A percentile compares a stretch with the other conserved stretches of the same genome.
Evolutionary conservation across 345 rosid genomes (phyloP).

Genomic region (Eucalyptus decipiens): DNA sequence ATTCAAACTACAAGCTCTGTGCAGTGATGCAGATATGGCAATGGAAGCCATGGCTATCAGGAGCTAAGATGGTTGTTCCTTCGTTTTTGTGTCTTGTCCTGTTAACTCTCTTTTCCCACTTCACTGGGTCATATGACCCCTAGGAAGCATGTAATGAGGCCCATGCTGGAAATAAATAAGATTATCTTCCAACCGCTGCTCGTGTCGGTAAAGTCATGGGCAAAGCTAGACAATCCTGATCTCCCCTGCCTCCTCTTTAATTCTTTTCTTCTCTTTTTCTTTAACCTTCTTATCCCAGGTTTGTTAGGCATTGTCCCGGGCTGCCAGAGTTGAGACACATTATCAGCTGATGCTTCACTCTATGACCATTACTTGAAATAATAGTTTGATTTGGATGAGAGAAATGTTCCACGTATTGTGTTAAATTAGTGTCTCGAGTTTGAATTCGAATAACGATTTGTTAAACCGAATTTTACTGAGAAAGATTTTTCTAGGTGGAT

Average conservation of each 20-base stretch:
- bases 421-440: no score
- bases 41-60: conserved; percentile 17
- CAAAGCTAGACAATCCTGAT: not conserved
- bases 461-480: no score
- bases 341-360: not conserved
- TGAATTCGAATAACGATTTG: no score
- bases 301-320: not conserved
- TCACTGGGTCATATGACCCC: not conserved
- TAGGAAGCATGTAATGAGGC: not conserved
- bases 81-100: not conserved
- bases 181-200: not conserved
- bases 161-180: not conserved
- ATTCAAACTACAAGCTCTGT: conserved; percentile 1
- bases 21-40: conserved; percentile 36
- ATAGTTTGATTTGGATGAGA: not conserved
- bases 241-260: not conserved
- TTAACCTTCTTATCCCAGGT: not conserved
- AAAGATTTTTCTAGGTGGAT: no score
- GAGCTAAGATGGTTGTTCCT: not conserved
- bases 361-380: not conserved
- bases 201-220: not conserved
- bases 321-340: not conserved
- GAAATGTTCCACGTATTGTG: not conserved
- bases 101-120: not conserved
- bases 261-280: not conserved